Evolutionary conservation across 768 basidiomycete genomes (phyloP), one percentile per base, ranked within the genome.

Genomic region (Rhodosporidiobolus sp.): DNA sequence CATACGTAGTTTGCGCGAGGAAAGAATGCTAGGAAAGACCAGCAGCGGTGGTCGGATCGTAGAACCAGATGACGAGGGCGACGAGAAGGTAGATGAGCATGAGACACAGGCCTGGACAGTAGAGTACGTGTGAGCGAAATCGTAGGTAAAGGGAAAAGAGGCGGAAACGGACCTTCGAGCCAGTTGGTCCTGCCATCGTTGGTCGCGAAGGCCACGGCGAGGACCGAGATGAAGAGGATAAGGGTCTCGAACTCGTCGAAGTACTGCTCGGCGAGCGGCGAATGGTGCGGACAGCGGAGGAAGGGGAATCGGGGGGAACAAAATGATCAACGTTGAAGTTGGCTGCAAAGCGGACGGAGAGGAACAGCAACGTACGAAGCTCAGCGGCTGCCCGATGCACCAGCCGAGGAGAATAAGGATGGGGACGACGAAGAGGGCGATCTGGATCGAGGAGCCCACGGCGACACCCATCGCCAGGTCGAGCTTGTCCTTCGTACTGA

Each of bases 381-480:
- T 77, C 67, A 83, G 73, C 9, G 81, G 82, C 74, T 92, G 93
- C 67, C 87, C 88, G 61, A 94, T 82, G 45, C 87, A 86, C 93
- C 92, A 96, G 10, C 85, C 91, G 10, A 95, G 83, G 14, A 84
- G 84, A 35, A 91, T 86, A 75, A 90, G 72, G 11, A 78, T 22
- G 20, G 77, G 78, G 81, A 95, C 87, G 79, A 96, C 87, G 79
- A 94, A 87, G 74, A 95, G 85, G 2, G 90, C 87, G 43, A 59
- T 89, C 89, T 92, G 91, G 56, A 28, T 22, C 1, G 14, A 9
- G 1, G 32, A 70, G 9, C 28, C 28, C 20, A 7, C 14, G 28
- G 94, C 91, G 30, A 95, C 91, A 35, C 89, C 88, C 66, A 96
- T 83, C 78, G 90, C 90, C 17, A 96, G 85, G 54, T 90, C 90